These are phyloP conservation scores for Primulina huaijiensis DNA, from an alignment of 257 asterid genomes.

Conservation along the genomic window DNA sequence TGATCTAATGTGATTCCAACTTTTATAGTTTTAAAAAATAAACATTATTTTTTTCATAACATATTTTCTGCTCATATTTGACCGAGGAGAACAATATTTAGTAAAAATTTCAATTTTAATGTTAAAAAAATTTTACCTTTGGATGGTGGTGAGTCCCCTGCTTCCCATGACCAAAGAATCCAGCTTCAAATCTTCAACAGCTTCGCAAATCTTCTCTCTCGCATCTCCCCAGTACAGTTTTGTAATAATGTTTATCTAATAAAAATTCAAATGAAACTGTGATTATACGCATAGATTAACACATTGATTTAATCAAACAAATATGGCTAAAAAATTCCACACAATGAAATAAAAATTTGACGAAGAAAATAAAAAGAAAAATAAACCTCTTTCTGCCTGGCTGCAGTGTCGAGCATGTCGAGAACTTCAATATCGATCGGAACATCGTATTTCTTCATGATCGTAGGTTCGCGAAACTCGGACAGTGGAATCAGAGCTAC, in stretches of 20 bases:
- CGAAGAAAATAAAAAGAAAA: too few species aligned
- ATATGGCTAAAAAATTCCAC: too few species aligned
- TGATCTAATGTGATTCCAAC: too few species aligned
- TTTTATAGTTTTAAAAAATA: too few species aligned
- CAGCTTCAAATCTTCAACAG: constrained; percentile 62
- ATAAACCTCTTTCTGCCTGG: constrained; percentile 82
- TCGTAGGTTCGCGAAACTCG: constrained; percentile 76
- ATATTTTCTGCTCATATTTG: too few species aligned
- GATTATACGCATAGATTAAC: too few species aligned
- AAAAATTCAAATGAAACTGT: constrained; percentile 5
- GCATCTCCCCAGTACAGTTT: constrained; percentile 84
- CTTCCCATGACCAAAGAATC: constrained; percentile 81
- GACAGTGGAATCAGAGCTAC: constrained; percentile 74
- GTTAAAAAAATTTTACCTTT: neutral
- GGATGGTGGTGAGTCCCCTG: constrained; percentile 57
- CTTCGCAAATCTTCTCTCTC: constrained; percentile 70
- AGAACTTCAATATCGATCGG: constrained; percentile 65
- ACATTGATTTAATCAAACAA: too few species aligned
- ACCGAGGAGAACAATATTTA: too few species aligned
- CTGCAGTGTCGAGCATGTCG: constrained; percentile 75
- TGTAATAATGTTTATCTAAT: constrained; percentile 56
- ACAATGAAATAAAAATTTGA: too few species aligned
- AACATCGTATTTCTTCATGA: constrained; percentile 63
- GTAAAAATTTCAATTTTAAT: too few species aligned
- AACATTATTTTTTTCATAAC: too few species aligned